Conservation (phyloP, 768 basidiomycete species). For the Ramaria sp. region DNA sequence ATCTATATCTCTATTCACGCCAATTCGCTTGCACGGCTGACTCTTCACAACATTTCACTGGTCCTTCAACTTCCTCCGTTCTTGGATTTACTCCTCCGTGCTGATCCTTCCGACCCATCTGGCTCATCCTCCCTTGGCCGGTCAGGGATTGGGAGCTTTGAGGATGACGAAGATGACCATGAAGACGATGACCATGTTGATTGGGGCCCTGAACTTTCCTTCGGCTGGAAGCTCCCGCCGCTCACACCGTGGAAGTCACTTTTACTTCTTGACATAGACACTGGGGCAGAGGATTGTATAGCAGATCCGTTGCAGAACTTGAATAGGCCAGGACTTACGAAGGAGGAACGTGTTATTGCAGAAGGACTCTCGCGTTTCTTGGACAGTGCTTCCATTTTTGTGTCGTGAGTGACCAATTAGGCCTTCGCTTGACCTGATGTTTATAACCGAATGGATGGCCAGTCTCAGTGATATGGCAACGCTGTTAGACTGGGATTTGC, state of each 20-base stretch:
- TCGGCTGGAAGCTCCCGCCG: slow-evolving; percentile 63
- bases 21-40: slow-evolving; percentile 66
- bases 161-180: slow-evolving; percentile 37
- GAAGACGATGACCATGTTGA: slow-evolving; percentile 29
- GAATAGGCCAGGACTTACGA: slow-evolving; percentile 43
- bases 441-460: background rate
- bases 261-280: slow-evolving; percentile 55
- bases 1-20: slow-evolving; percentile 73
- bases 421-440: background rate
- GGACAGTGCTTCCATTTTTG: slow-evolving; percentile 57
- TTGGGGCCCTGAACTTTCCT: slow-evolving; percentile 60
- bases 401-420: slow-evolving; percentile 46
- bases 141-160: background rate
- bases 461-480: slow-evolving; percentile 74
- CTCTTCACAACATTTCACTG: slow-evolving; percentile 67
- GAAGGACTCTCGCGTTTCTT: slow-evolving; percentile 69
- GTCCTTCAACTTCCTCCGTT: slow-evolving; percentile 82
- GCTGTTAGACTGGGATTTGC: slow-evolving; percentile 73
- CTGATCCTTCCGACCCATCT: slow-evolving; percentile 15
- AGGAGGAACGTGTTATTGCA: slow-evolving; percentile 56
- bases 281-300: slow-evolving; percentile 25
- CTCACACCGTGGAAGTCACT: slow-evolving; percentile 90
- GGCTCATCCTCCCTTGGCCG: background rate
- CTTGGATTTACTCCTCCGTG: slow-evolving; percentile 60
- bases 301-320: slow-evolving; percentile 51